A percentile compares a stretch with the other conserved stretches of the same genome.
Evolutionary conservation across 176 grass and related monocot species (phyloP).

Genomic region (Ananas comosus): DNA sequence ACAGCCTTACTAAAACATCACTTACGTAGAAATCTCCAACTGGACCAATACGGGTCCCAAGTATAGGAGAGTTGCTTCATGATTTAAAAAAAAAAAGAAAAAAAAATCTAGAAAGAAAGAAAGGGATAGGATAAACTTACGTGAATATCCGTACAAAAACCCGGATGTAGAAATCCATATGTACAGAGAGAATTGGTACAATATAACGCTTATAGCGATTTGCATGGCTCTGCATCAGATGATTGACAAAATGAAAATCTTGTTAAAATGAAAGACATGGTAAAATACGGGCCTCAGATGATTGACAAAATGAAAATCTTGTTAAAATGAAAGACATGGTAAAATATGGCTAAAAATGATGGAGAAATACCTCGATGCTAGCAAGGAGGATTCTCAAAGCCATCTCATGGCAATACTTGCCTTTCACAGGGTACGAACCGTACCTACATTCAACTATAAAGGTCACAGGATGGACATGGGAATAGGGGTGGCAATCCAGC

Average conservation of each 20-base stretch:
- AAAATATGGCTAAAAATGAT: no score
- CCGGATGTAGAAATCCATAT: slow-evolving; percentile 96
- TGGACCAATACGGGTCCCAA: background rate
- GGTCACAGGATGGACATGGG: slow-evolving; percentile 10
- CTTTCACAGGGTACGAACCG: slow-evolving; percentile 87
- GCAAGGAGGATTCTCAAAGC: slow-evolving; percentile 98
- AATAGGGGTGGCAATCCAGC: background rate
- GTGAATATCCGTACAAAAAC: slow-evolving; percentile 97
- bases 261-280: slow-evolving; percentile 14
- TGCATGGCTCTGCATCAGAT: slow-evolving; percentile 68
- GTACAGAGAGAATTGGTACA: slow-evolving; percentile 80
- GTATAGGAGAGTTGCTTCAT: background rate
- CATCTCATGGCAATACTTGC: slow-evolving; percentile 97
- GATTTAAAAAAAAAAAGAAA: background rate
- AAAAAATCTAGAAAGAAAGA: background rate
- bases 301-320: no score
- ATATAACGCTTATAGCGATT: slow-evolving; percentile 96
- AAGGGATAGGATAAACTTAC: slow-evolving; percentile 35
- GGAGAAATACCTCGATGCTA: slow-evolving; percentile 71
- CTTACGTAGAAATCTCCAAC: no score
- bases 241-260: no score
- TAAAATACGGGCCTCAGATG: background rate
- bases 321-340: no score
- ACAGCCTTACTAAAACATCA: no score
- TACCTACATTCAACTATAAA: slow-evolving; percentile 54